Evolutionary conservation across 305 asterid genomes (phyloP), one percentile per base, ranked within the genome.

Genomic region (Fraxinus angustifolia): DNA sequence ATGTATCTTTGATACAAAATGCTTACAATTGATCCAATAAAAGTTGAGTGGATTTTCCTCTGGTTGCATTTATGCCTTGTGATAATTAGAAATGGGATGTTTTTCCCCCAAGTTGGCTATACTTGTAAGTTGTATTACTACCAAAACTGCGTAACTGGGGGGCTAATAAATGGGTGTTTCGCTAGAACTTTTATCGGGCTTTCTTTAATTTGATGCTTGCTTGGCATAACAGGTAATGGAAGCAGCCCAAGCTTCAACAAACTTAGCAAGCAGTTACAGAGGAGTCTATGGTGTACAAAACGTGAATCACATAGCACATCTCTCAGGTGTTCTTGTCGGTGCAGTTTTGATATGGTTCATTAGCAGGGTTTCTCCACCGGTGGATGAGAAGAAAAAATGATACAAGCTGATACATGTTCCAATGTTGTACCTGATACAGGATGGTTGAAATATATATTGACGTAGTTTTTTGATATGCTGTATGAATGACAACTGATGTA

Each of bases 161-260:
- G 23, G 14, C 33, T 19, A 8, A 3, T 14, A 77, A 33, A 8
- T 8, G 30, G 14, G 6, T 11, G 8, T 60, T 33, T 34, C 7
- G 12, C 34, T 77, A 2, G 17, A 78, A 21, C 71, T 23, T 77
- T 23, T 5, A 34, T 35, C 2, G 3, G 50, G 12, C 36, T 16
- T 42, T 31, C 34, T 40, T 30, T 68, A 23, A 65, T 68, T 73
- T 21, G 0, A 33, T 30, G 60, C 56, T 53, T 65, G 3, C 68
- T 76, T 74, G 73, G 45, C 65, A n/a, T 35, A 67, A 83, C 87
- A 95, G 99, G 97, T 95, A 67, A 93, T 93, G 97, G 99, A 95
- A 87, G 99, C 99, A 58, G 99, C 98, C 81, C 95, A 95, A 86
- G 95, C 96, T 74, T 95, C 99, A 1, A 87, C 96, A 30, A 89